Evolutionary conservation across 2,329 filamentous ascomycete species (phyloP).

Genomic region (Xylariaceae sp.): DNA sequence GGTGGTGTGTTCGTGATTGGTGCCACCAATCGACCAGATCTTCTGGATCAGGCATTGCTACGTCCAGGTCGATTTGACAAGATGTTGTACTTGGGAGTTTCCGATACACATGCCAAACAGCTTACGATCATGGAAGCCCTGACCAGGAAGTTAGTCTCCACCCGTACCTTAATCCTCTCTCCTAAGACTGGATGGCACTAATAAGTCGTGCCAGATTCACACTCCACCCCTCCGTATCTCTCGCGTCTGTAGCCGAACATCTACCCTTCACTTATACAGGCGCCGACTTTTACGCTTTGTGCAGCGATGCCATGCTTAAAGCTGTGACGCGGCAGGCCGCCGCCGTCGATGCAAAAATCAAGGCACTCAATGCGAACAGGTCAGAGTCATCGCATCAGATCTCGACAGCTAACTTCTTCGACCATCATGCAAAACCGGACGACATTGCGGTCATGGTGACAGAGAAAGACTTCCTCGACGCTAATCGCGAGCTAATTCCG

Average conservation of each 20-base stretch:
- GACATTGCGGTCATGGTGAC: conserved; percentile 86
- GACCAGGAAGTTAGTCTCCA: conserved; percentile 75
- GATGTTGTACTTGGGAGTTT: conserved; percentile 95
- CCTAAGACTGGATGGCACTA: conserved; percentile 7
- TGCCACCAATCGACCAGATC: conserved; percentile 89
- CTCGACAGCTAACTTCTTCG: conserved; percentile 92
- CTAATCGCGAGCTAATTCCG: conserved; percentile 83
- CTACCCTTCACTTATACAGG: conserved; percentile 96
- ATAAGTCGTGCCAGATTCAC: conserved; percentile 63
- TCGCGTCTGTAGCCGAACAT: conserved; percentile 68
- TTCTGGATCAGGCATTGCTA: conserved; percentile 85
- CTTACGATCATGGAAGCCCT: conserved; percentile 89
- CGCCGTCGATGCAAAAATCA: conserved; percentile 80
- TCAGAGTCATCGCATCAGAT: conserved; percentile 49
- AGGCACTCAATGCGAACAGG: conserved; percentile 57
- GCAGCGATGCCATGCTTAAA: conserved; percentile 98
- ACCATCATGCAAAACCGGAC: conserved; percentile 78
- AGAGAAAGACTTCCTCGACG: conserved; percentile 82
- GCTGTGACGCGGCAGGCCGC: conserved; percentile 89
- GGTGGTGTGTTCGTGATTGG: conserved; percentile 96
- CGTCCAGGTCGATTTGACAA: conserved; percentile 94
- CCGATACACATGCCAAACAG: conserved; percentile 96
- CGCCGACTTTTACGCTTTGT: conserved; percentile 94
- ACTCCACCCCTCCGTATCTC: conserved; percentile 74
- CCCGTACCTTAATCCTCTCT: neutral